Evolutionary conservation across 2,329 filamentous ascomycete genomes (phyloP), one percentile per base, ranked within the genome.

Genomic region (Botrytis fragariae): DNA sequence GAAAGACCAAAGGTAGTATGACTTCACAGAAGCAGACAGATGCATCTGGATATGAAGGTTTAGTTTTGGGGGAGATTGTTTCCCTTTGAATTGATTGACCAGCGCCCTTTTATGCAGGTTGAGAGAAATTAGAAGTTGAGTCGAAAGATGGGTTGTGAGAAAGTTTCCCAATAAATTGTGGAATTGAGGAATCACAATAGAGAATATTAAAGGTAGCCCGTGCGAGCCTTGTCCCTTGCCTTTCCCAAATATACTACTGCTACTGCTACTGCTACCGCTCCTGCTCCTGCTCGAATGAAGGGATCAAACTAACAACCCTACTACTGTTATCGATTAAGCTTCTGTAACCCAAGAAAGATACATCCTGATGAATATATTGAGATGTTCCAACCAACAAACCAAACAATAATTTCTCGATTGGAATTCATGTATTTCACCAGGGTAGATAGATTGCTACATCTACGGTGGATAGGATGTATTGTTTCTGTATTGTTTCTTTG

Each of bases 21-120:
- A 80, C 76, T 73, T 76, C 48, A 72, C 76, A 77, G 78, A 78
- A 74, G 78, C 78, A 81, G 76, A 77, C 75, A 78, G 76, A 81
- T 81, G 80, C 80, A 82, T 82, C 79, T 80, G 80, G 79, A 80
- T 76, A 45, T 39, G 74, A 48, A 74, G 54, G 29, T 14, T 22
- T 45, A 18, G n/a, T 57, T 67, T 39, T 67, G 70, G 32, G 25
- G 25, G 32, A 32, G 45, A 25, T 35, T 32, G 2, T 16, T 7
- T 29, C 39, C 16, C 74, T 70, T 70, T 48, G 64, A 29, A 69
- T 57, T 69, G 65, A 42, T 57, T 57, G n/a, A 32, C 35, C 35
- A 29, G 39, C 54, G 7, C n/a, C 18, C 37, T 42, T 42, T 32
- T 29, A 25, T 57, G 48, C 18, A 69, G 51, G 37, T 32, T 29